Evolutionary conservation across 2,329 filamentous ascomycete species (phyloP).

Genomic region (Colletotrichum caudatum): DNA sequence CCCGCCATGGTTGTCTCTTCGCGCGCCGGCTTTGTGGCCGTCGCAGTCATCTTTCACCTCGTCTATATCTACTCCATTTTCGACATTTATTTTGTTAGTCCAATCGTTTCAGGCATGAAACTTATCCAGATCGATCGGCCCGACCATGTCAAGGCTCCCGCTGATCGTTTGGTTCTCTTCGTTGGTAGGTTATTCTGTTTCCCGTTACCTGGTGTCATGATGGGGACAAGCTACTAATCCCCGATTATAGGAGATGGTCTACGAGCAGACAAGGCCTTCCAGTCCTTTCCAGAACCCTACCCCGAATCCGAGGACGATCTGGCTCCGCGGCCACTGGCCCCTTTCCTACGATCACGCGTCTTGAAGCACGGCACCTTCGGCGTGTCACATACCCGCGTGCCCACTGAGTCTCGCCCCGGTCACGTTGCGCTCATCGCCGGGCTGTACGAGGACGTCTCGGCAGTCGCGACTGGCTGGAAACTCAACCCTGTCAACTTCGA

Average conservation of each 20-base stretch:
- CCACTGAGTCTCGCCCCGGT: conserved; percentile 94
- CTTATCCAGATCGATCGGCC: conserved; percentile 78
- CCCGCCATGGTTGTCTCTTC: conserved; percentile 65
- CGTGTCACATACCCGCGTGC: conserved; percentile 95
- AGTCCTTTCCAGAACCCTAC: conserved; percentile 90
- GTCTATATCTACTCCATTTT: conserved; percentile 97
- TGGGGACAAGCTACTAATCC: conserved; percentile 8
- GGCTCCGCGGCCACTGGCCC: conserved; percentile 84
- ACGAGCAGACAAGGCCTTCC: conserved; percentile 97
- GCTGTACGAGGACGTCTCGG: conserved; percentile 96
- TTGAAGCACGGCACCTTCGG: conserved; percentile 94
- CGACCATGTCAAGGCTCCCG: conserved; percentile 74
- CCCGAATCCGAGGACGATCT: conserved; percentile 73
- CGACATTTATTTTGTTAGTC: conserved; percentile 98
- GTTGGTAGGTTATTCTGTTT: conserved; percentile 72
- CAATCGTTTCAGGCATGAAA: conserved; percentile 95
- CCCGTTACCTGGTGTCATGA: neutral
- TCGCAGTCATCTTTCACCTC: conserved; percentile 92
- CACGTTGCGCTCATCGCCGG: conserved; percentile 98
- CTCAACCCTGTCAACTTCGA: conserved; percentile 98
- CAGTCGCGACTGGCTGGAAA: conserved; percentile 98
- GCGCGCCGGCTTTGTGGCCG: conserved; percentile 85
- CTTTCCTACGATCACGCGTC: conserved; percentile 89
- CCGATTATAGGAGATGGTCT: conserved; percentile 79
- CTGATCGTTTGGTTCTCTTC: conserved; percentile 90